phyloP scores from a whole-genome alignment of 2,329 filamentous ascomycete genomes.

The Diplodia seriata region DNA sequence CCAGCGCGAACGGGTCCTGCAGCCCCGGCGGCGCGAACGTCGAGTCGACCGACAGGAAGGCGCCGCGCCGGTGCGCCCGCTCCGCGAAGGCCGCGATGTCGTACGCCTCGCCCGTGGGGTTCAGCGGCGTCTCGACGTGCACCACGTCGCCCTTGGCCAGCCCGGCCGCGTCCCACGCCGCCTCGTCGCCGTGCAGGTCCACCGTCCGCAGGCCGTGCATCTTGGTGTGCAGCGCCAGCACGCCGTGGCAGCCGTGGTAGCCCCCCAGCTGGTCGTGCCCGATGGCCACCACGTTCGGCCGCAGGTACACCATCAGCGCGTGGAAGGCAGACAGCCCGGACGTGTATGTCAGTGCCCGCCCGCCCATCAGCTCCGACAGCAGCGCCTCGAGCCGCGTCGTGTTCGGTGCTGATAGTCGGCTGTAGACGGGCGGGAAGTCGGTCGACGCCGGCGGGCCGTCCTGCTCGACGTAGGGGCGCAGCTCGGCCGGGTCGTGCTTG shows the following conservation, averaged over 20 bases:
- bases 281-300: conserved; percentile 83
- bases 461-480: conserved; percentile 63
- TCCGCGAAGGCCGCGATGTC: conserved; percentile 74
- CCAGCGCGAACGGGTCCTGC: conserved; percentile 81
- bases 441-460: conserved; percentile 32
- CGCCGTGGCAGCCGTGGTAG: conserved; percentile 94
- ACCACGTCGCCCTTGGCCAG: conserved; percentile 82
- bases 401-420: conserved; percentile 78
- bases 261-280: conserved; percentile 62
- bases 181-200: conserved; percentile 60
- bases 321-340: conserved; percentile 90
- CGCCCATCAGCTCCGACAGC: conserved; percentile 74
- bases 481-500: conserved; percentile 69
- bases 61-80: conserved; percentile 74
- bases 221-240: conserved; percentile 75
- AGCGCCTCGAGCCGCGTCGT: conserved; percentile 84
- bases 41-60: conserved; percentile 81
- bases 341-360: conserved; percentile 72
- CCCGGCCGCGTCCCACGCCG: conserved; percentile 67
- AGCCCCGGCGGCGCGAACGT: conserved; percentile 93
- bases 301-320: conserved; percentile 81
- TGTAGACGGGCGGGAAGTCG: conserved; percentile 77
- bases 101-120: conserved; percentile 83
- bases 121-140: conserved; percentile 91
- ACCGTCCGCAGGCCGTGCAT: conserved; percentile 78